These are phyloP conservation scores for Jackrogersella minutella DNA, from an alignment of 495 filamentous ascomycete species.

Conservation along the genomic window DNA sequence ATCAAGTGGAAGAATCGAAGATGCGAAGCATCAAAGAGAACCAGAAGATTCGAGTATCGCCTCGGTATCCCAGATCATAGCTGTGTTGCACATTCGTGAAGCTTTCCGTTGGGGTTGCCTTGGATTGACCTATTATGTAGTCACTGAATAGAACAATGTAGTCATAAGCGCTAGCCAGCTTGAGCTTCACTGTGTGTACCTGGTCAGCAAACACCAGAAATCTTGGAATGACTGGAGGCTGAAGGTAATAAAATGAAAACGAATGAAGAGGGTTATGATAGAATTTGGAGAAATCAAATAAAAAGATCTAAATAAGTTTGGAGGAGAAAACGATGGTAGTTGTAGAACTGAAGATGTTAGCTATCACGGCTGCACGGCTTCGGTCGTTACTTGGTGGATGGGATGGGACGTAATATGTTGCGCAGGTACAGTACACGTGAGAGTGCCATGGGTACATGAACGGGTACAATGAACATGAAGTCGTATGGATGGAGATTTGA, in stretches of 20 bases:
- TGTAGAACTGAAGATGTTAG: constrained; percentile 8
- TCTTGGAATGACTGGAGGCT: neutral
- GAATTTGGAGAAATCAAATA: constrained; percentile 12
- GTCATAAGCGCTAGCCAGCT: constrained; percentile 18
- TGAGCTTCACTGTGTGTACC: constrained; percentile 13
- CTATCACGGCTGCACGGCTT: constrained; percentile 17
- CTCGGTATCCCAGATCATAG: constrained; percentile 34
- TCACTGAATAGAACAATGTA: neutral
- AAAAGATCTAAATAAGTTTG: constrained; percentile 8
- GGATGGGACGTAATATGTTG: constrained; percentile 30
- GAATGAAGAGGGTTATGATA: constrained; percentile 2
- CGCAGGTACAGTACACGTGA: constrained; percentile 42
- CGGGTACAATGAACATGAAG: neutral
- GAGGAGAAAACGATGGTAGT: constrained; percentile 3
- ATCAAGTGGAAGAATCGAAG: constrained; percentile 17
- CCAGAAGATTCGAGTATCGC: constrained; percentile 20
- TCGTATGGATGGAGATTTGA: constrained; percentile 25
- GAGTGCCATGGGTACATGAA: constrained; percentile 33
- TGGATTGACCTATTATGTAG: constrained; percentile 9
- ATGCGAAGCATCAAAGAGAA: constrained; percentile 34
- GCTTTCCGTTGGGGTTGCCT: constrained; percentile 16
- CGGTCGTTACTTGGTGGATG: constrained; percentile 5
- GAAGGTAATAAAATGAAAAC: constrained; percentile 4
- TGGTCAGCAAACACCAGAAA: neutral
- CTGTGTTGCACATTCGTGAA: constrained; percentile 34